Conservation (phyloP, 2,329 filamentous ascomycete genomes). For the Byssochlamys sp. region DNA sequence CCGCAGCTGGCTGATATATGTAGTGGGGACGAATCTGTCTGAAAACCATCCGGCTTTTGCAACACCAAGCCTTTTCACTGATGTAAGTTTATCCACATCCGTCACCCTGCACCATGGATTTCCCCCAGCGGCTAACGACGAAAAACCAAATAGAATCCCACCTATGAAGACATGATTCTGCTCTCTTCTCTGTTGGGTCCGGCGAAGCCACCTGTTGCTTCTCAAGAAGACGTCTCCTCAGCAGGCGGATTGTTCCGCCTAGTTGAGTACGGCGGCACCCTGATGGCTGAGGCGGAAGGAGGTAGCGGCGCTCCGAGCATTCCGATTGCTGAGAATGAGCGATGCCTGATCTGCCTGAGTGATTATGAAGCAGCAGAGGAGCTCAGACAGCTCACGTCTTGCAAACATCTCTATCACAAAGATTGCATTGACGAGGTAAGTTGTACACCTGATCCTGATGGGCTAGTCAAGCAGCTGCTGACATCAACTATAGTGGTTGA, state of each 20-base stretch:
- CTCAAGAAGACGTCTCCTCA: constrained; percentile 52
- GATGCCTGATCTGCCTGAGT: constrained; percentile 57
- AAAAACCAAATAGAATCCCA: constrained; percentile 41
- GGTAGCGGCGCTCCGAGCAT: constrained; percentile 21
- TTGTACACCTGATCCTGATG: constrained; percentile 2
- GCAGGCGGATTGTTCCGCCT: constrained; percentile 54
- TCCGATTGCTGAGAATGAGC: constrained; percentile 39
- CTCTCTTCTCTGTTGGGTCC: constrained; percentile 58
- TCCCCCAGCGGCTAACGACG: constrained; percentile 4
- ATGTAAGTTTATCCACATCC: constrained; percentile 37
- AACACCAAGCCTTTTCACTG: constrained; percentile 60
- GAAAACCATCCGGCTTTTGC: constrained; percentile 62
- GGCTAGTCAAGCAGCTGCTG: neutral
- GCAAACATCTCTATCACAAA: constrained; percentile 57
- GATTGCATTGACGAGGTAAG: constrained; percentile 61
- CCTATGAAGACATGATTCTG: constrained; percentile 64
- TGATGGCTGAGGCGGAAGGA: constrained; percentile 41
- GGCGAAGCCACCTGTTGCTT: constrained; percentile 59
- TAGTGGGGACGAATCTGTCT: constrained; percentile 59
- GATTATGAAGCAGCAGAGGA: constrained; percentile 56
- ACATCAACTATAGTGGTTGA: constrained; percentile 49
- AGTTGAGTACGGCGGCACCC: constrained; percentile 29
- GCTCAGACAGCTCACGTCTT: constrained; percentile 52
- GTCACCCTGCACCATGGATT: neutral
- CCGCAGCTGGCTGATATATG: constrained; percentile 63